Evolutionary conservation across 768 basidiomycete genomes (phyloP).

Genomic region (Mycena rebaudengoi): DNA sequence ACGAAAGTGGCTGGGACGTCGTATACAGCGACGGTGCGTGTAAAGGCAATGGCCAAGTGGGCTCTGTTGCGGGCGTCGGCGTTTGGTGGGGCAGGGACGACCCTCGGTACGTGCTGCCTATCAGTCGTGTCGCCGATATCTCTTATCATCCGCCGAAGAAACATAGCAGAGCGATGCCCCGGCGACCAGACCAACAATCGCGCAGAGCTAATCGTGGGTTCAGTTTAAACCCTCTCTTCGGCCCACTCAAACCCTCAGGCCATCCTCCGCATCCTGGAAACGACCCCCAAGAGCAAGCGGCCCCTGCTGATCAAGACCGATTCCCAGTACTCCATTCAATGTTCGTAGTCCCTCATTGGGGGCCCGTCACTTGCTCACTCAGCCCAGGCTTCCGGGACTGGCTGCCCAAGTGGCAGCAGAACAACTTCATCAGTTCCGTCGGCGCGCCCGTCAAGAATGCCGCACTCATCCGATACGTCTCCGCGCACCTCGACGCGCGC

Average conservation of each 20-base stretch:
- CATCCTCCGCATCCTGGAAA: constrained; percentile 83
- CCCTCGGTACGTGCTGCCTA: constrained; percentile 59
- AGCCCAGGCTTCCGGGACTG: constrained; percentile 70
- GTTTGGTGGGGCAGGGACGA: constrained; percentile 88
- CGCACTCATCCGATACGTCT: constrained; percentile 74
- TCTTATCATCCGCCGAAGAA: constrained; percentile 54
- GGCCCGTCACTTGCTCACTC: constrained; percentile 5
- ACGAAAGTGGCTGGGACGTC: constrained; percentile 49
- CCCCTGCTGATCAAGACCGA: constrained; percentile 84
- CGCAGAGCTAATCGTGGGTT: constrained; percentile 89
- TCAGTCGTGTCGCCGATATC: not conserved
- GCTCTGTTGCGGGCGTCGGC: constrained; percentile 81
- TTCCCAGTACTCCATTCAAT: constrained; percentile 84
- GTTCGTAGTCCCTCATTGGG: constrained; percentile 46
- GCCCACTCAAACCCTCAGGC: constrained; percentile 60
- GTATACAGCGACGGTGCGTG: constrained; percentile 94
- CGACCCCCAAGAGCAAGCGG: constrained; percentile 60
- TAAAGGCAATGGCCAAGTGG: constrained; percentile 76
- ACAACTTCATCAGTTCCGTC: constrained; percentile 54
- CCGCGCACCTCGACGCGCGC: constrained; percentile 66
- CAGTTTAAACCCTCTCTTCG: constrained; percentile 29
- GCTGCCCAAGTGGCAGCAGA: constrained; percentile 72
- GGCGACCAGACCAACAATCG: constrained; percentile 88
- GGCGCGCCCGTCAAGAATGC: constrained; percentile 77
- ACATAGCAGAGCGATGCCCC: constrained; percentile 83